phyloP scores from a whole-genome alignment of 2,329 filamentous ascomycete species.

The Fusarium foetens region DNA sequence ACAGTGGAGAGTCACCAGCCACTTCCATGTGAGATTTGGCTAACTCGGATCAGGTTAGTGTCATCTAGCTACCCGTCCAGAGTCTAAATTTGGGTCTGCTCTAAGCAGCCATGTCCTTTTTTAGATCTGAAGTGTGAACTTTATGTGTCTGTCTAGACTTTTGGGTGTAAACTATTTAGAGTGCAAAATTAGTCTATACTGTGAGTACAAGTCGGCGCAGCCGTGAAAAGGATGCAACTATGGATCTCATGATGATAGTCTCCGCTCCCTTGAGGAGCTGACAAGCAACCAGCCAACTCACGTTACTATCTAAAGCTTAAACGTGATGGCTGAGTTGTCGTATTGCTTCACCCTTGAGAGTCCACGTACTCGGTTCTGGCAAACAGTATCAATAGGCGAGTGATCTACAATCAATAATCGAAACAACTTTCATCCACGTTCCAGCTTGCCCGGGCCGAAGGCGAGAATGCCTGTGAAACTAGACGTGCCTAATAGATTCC shows the following conservation, averaged over 20 bases:
- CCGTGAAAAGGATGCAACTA: background rate
- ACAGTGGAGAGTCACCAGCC: conserved; percentile 34
- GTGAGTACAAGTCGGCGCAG: conserved; percentile 23
- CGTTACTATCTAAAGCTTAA: background rate
- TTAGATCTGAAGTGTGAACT: conserved; percentile 18
- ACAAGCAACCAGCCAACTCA: background rate
- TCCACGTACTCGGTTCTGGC: conserved; percentile 10
- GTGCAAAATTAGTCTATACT: conserved; percentile 19
- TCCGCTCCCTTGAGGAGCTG: conserved; percentile 14
- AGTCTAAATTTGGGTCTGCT: conserved; percentile 40
- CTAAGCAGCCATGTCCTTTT: conserved; percentile 30
- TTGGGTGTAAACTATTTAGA: conserved; percentile 12
- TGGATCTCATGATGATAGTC: background rate
- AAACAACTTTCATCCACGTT: conserved; percentile 19
- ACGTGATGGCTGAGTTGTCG: background rate
- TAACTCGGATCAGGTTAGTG: conserved; percentile 11
- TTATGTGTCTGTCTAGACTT: background rate
- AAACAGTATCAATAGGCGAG: background rate
- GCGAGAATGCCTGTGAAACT: conserved; percentile 5
- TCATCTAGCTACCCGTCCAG: conserved; percentile 20
- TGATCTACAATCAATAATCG: conserved; percentile 2
- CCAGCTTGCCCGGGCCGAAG: conserved; percentile 10
- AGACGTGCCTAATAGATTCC: conserved; percentile 1
- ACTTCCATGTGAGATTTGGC: conserved; percentile 9
- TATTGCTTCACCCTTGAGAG: conserved; percentile 1